Percentiles rank a stretch among this genome's conserved stretches.
Evolutionary conservation across 345 rosid genomes (phyloP).

Genomic region (Populus nigra): DNA sequence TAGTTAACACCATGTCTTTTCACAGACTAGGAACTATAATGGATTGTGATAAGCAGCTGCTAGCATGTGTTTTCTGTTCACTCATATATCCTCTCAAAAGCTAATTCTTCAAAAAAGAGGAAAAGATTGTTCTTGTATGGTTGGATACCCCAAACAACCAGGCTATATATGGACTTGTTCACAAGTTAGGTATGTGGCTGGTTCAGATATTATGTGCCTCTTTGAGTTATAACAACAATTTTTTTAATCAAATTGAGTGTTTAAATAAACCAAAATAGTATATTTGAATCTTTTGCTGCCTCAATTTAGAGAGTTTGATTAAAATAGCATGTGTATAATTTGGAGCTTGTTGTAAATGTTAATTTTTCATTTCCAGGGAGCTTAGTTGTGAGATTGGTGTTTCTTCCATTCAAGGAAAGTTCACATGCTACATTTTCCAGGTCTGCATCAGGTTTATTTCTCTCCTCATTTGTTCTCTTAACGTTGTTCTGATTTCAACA

Average conservation of each 20-base stretch:
- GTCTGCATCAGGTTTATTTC: slow-evolving; percentile 93
- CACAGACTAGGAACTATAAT: slow-evolving; percentile 52
- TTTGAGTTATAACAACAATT: not conserved
- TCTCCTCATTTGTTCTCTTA: slow-evolving; percentile 34
- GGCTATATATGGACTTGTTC: slow-evolving; percentile 92
- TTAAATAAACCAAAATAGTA: slow-evolving; percentile 12
- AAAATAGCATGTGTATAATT: not conserved
- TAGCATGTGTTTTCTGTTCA: slow-evolving; percentile 77
- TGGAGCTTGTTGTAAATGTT: slow-evolving; percentile 14
- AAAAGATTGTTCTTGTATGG: slow-evolving; percentile 92
- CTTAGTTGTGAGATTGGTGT: slow-evolving; percentile 88
- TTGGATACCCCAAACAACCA: slow-evolving; percentile 94
- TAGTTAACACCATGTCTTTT: slow-evolving; percentile 19
- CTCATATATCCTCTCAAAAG: slow-evolving; percentile 79
- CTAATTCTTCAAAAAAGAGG: slow-evolving; percentile 96
- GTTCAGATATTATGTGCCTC: slow-evolving; percentile 1
- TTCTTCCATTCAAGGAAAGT: slow-evolving; percentile 97
- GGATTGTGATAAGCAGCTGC: slow-evolving; percentile 67
- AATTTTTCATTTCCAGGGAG: slow-evolving; percentile 54
- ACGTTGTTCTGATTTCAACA: slow-evolving; percentile 1
- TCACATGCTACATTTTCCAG: slow-evolving; percentile 92
- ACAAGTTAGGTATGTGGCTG: slow-evolving; percentile 67
- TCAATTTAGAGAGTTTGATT: slow-evolving; percentile 4
- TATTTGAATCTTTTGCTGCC: slow-evolving; percentile 10
- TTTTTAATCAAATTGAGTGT: slow-evolving; percentile 5